phyloP scores from a whole-genome alignment of 192 early-diverging fungal species.

The Coemansia sp. region DNA sequence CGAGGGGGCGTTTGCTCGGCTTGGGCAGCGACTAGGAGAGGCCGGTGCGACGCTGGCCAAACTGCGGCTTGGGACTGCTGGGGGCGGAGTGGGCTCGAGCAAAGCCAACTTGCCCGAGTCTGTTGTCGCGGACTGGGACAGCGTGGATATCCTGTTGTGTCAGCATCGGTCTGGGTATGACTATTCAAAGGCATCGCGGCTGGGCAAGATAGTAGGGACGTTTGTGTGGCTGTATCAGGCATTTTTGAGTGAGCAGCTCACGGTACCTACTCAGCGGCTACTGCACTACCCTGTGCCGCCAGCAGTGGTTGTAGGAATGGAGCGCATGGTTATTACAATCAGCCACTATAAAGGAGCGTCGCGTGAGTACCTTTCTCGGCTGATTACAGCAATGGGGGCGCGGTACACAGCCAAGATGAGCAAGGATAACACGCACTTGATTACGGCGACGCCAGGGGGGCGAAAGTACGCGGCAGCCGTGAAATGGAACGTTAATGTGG shows the following conservation, averaged over 20 bases:
- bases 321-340: slow-evolving; percentile 58
- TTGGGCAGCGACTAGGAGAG: slow-evolving; percentile 39
- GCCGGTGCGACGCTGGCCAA: slow-evolving; percentile 32
- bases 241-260: slow-evolving; percentile 18
- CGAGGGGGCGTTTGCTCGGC: slow-evolving; percentile 22
- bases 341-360: slow-evolving; percentile 70
- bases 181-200: slow-evolving; percentile 51
- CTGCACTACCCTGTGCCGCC: slow-evolving; percentile 46
- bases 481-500: slow-evolving; percentile 65
- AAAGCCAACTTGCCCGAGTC: slow-evolving; percentile 23
- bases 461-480: slow-evolving; percentile 65
- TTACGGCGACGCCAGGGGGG: slow-evolving; percentile 64
- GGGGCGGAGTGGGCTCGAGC: neutral
- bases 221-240: slow-evolving; percentile 51
- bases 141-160: slow-evolving; percentile 44
- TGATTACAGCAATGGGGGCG: slow-evolving; percentile 65
- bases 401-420: slow-evolving; percentile 65
- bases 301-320: slow-evolving; percentile 20
- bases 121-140: slow-evolving; percentile 35
- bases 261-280: slow-evolving; percentile 36
- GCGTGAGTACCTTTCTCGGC: slow-evolving; percentile 62
- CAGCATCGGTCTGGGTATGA: slow-evolving; percentile 51
- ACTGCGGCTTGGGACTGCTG: neutral
- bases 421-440: slow-evolving; percentile 70
- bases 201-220: slow-evolving; percentile 53